phyloP scores from a whole-genome alignment of 2,329 filamentous ascomycete species.

The Fusarium sp. region DNA sequence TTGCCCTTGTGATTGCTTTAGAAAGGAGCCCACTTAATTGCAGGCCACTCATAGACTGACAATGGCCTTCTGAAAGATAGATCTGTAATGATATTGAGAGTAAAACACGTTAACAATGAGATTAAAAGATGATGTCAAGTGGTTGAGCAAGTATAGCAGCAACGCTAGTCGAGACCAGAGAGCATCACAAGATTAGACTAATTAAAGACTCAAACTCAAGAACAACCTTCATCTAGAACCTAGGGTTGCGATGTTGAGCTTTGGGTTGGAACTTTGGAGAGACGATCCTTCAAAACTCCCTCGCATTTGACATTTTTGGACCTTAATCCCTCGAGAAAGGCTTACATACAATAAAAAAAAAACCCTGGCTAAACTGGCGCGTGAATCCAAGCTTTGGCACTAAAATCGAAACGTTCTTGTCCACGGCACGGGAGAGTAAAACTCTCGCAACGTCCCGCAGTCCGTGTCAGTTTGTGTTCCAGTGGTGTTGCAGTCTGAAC shows the following conservation, averaged over 20 bases:
- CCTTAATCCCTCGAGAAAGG: constrained; percentile 14
- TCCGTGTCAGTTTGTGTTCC: constrained; percentile 35
- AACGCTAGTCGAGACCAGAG: constrained; percentile 29
- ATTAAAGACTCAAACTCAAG: neutral
- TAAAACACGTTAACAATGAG: neutral
- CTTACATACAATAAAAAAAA: neutral
- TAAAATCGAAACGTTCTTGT: constrained; percentile 32
- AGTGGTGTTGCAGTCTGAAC: constrained; percentile 37
- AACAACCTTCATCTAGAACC: neutral
- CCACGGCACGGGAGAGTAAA: constrained; percentile 29
- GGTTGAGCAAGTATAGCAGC: neutral
- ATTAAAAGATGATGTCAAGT: constrained; percentile 4
- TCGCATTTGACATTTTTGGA: neutral
- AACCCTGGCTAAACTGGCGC: constrained; percentile 25
- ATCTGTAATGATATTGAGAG: neutral
- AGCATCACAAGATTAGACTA: constrained; percentile 10
- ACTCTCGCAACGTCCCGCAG: constrained; percentile 43
- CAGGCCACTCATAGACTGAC: constrained; percentile 35
- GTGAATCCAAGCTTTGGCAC: constrained; percentile 33
- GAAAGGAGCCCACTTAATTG: constrained; percentile 31
- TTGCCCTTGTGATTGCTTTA: constrained; percentile 24
- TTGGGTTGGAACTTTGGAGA: neutral
- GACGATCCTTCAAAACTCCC: neutral
- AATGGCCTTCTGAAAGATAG: constrained; percentile 2
- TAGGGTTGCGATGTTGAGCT: constrained; percentile 1